Percentiles rank a stretch among this genome's conserved stretches.
Evolutionary conservation across 257 asterid genomes (phyloP).

Genomic region (Petunia secreta): DNA sequence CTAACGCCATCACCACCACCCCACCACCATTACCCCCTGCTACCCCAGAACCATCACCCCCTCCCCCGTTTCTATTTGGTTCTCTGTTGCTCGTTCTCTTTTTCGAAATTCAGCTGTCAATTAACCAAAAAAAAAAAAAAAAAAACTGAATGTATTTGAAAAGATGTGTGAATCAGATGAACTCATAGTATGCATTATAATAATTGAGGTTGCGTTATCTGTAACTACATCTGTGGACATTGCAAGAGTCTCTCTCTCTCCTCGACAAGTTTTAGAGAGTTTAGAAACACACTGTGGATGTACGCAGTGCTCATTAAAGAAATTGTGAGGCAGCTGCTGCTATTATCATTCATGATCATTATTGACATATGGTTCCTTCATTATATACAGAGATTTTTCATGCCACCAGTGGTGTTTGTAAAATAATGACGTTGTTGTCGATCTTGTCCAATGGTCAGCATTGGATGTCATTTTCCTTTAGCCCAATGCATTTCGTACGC

Average conservation of each 20-base stretch:
- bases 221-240: background rate
- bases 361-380: background rate
- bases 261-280: background rate
- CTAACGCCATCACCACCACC: too few relatives aligned
- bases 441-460: background rate
- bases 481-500: too few relatives aligned
- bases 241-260: slow-evolving; percentile 5
- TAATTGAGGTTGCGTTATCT: background rate
- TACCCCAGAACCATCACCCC: too few relatives aligned
- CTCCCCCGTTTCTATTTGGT: too few relatives aligned
- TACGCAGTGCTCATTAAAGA: background rate
- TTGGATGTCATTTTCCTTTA: background rate
- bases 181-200: background rate
- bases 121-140: too few relatives aligned
- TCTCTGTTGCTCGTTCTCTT: too few relatives aligned
- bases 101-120: too few relatives aligned
- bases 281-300: background rate
- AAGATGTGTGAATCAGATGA: background rate
- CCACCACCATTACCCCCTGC: too few relatives aligned
- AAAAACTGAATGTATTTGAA: too few relatives aligned
- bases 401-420: background rate
- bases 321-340: background rate
- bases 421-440: background rate
- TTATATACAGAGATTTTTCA: background rate
- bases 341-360: background rate